These are phyloP conservation scores for Emericellopsis cladophorae DNA, from an alignment of 2,329 filamentous ascomycete genomes.

Conservation along the genomic window DNA sequence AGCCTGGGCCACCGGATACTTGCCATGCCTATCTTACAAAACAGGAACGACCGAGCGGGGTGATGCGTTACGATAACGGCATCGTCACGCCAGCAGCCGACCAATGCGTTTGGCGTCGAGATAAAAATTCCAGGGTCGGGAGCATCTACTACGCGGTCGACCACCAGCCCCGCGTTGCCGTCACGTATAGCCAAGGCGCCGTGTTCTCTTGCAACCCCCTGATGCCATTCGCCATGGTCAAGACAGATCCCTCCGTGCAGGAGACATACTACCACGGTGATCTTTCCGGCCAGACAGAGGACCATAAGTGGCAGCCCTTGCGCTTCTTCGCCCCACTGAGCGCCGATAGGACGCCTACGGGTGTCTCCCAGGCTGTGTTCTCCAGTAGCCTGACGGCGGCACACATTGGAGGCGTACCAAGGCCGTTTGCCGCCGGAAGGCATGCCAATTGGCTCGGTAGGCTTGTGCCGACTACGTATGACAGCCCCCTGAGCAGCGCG, in stretches of 20 bases:
- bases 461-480: slow-evolving; percentile 19
- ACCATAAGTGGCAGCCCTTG: slow-evolving; percentile 13
- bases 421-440: slow-evolving; percentile 17
- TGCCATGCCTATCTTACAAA: slow-evolving; percentile 8
- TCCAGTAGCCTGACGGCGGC: slow-evolving; percentile 6
- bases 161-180: not conserved
- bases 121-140: not conserved
- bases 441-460: slow-evolving; percentile 23
- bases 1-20: slow-evolving; percentile 11
- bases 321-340: slow-evolving; percentile 12
- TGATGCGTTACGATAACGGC: slow-evolving; percentile 23
- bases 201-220: slow-evolving; percentile 2
- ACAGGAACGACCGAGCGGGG: slow-evolving; percentile 13
- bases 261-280: not conserved
- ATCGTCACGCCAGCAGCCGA: slow-evolving; percentile 6
- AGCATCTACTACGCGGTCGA: slow-evolving; percentile 1
- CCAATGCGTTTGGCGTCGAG: not conserved
- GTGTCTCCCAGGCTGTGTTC: slow-evolving; percentile 15
- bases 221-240: slow-evolving; percentile 2
- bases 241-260: not conserved
- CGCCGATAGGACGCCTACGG: slow-evolving; percentile 3
- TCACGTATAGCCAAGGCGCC: not conserved
- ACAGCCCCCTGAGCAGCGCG: slow-evolving; percentile 3
- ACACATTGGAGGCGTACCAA: slow-evolving; percentile 3
- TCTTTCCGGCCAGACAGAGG: not conserved